Evolutionary conservation across 108 stramenopile genomes (phyloP).

Genomic region (Skeletonema tropicum): DNA sequence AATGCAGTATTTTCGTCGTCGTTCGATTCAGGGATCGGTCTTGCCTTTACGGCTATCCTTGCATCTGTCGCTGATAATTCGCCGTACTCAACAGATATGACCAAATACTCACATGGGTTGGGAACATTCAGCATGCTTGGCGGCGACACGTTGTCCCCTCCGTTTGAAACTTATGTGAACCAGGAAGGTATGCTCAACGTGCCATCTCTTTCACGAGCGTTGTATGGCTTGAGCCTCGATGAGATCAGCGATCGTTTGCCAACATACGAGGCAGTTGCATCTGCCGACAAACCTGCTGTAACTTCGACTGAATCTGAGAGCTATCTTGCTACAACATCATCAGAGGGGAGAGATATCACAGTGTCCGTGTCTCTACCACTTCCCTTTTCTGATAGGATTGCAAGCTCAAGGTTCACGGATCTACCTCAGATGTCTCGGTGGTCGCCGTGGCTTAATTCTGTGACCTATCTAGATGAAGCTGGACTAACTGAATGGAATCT

Average conservation of each 20-base stretch:
- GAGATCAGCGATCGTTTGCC: constrained; percentile 63
- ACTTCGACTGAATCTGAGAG: constrained; percentile 27
- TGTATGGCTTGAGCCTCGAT: constrained; percentile 77
- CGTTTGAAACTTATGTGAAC: constrained; percentile 84
- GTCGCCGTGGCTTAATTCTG: constrained; percentile 89
- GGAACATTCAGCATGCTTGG: constrained; percentile 75
- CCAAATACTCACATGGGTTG: constrained; percentile 70
- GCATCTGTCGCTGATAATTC: constrained; percentile 65
- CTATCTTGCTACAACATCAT: constrained; percentile 45
- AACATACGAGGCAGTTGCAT: constrained; percentile 11
- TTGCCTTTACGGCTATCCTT: constrained; percentile 70
- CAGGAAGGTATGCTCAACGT: constrained; percentile 71
- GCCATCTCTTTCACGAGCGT: constrained; percentile 70
- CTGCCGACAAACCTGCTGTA: constrained; percentile 15
- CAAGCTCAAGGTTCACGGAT: constrained; percentile 82
- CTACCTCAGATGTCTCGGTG: constrained; percentile 85
- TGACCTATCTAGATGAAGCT: constrained; percentile 70
- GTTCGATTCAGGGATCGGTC: constrained; percentile 83
- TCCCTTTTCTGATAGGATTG: constrained; percentile 81
- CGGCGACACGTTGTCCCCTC: constrained; percentile 75
- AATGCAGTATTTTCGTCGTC: constrained; percentile 76
- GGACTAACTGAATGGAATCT: constrained; percentile 85
- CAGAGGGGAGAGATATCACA: constrained; percentile 72
- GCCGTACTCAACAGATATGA: constrained; percentile 12
- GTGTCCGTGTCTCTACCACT: constrained; percentile 75